Base-by-base conservation (phyloP, 768 basidiomycete genomes). In the Gloeopeniophorella convolvens region DNA sequence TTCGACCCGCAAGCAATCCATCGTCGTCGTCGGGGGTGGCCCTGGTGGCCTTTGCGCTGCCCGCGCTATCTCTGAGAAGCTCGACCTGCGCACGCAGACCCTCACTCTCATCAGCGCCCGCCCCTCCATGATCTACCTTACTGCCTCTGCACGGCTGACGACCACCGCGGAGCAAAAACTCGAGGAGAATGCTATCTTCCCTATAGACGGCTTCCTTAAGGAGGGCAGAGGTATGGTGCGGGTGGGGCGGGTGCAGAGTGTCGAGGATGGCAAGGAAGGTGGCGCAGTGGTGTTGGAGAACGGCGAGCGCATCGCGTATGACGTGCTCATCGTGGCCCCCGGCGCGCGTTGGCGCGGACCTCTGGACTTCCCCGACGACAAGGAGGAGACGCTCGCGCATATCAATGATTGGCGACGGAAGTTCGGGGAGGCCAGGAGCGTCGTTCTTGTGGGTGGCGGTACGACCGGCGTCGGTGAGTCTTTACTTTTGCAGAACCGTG, bases 391-490 rank as follows among this genome's bases (percentile, higher is more conserved):
- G n/a, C 13, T 45, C 6, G 34, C 23, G 20, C 56, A 53, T 31
- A 45, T 63, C 15, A 23, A 37, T 12, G 44, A 41, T 5, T 68
- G 68, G 68, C 52, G 63, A n/a, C 27, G 42, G 44, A 60, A 58
- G 35, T 61, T 61, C 51, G 54, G 58, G 43, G 50, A 51, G 10
- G 64, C 68, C n/a, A 54, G 62, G 23, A 58, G 64, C 45, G 54
- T 70, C 42, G 63, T 63, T 5, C 51, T 70, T 26, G 65, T 59
- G 5, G 68, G 68, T 13, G 68, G 67, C 6, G 68, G 68, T 33
- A 57, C 67, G 4, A 66, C 69, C 7, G 68, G 67, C 24, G 57
- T 79, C 21, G 76, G 73, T 73, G 42, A 52, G 71, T 60, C 18
- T 21, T 15, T 21, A 15, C 4, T 18, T 30, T 5, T 5, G 33